These are phyloP conservation scores for Stemphylium lycopersici DNA, from an alignment of 2,329 filamentous ascomycete genomes.

Conservation along the genomic window DNA sequence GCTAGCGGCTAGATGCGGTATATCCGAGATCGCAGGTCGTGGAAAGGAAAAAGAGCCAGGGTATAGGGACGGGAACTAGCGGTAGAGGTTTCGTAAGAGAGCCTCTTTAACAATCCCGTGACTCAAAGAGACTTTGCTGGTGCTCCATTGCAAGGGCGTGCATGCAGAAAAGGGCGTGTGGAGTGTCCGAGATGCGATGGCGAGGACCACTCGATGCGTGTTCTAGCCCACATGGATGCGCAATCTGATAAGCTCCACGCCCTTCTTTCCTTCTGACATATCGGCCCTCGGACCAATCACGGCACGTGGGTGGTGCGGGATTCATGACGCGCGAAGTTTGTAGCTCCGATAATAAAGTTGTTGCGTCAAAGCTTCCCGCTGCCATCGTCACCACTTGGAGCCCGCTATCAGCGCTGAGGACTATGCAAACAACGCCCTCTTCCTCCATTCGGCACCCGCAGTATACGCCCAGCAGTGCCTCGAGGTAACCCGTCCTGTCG, in stretches of 20 bases:
- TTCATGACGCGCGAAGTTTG: slow-evolving; percentile 22
- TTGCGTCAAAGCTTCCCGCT: slow-evolving; percentile 24
- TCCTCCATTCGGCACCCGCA: slow-evolving; percentile 28
- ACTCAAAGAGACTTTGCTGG: slow-evolving; percentile 12
- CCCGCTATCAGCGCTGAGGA: slow-evolving; percentile 20
- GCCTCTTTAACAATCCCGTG: slow-evolving; percentile 24
- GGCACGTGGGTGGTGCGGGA: slow-evolving; percentile 8
- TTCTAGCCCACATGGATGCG: slow-evolving; percentile 8
- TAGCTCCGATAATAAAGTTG: slow-evolving; percentile 13
- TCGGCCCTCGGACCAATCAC: slow-evolving; percentile 6
- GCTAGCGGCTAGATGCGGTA: slow-evolving; percentile 25
- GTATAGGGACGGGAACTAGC: slow-evolving; percentile 14
- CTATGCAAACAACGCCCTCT: slow-evolving; percentile 38
- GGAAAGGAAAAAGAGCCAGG: slow-evolving; percentile 14
- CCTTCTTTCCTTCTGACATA: not conserved
- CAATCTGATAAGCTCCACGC: slow-evolving; percentile 34
- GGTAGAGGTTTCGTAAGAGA: slow-evolving; percentile 23
- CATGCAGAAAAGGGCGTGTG: slow-evolving; percentile 3
- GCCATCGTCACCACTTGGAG: slow-evolving; percentile 29
- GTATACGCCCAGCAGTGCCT: slow-evolving; percentile 32
- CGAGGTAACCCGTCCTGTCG: slow-evolving; percentile 36
- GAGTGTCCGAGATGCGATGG: slow-evolving; percentile 15
- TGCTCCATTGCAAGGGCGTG: slow-evolving; percentile 7
- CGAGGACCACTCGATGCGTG: slow-evolving; percentile 9
- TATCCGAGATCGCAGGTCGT: slow-evolving; percentile 38